Evolutionary conservation across 495 filamentous ascomycete genomes (phyloP).

Genomic region (Neurospora sp.): DNA sequence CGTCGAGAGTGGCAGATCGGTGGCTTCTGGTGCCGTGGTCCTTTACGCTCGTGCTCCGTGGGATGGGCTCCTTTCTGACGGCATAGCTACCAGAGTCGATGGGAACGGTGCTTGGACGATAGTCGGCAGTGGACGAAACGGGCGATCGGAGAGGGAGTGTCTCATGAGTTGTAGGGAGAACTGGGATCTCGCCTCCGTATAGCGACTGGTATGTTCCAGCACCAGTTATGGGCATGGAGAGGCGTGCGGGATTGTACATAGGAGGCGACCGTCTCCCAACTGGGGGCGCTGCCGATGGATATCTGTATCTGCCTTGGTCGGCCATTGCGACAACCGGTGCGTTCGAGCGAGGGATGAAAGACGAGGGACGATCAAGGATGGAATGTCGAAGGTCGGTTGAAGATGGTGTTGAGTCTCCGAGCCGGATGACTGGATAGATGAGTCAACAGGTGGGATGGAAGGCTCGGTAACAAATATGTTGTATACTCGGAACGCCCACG

Average conservation of each 20-base stretch:
- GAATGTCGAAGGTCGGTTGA: not conserved
- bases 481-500: not conserved
- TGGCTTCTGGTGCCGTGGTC: slow-evolving; percentile 25
- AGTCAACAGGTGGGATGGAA: not conserved
- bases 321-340: slow-evolving; percentile 22
- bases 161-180: slow-evolving; percentile 18
- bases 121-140: slow-evolving; percentile 21
- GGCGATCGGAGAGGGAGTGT: slow-evolving; percentile 24
- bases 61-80: slow-evolving; percentile 34
- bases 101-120: slow-evolving; percentile 20
- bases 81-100: slow-evolving; percentile 37
- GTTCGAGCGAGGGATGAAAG: not conserved
- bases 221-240: slow-evolving; percentile 34
- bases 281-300: slow-evolving; percentile 14
- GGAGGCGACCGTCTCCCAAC: slow-evolving; percentile 31
- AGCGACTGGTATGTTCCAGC: slow-evolving; percentile 28
- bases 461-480: not conserved
- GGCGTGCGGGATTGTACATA: slow-evolving; percentile 36
- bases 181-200: slow-evolving; percentile 33
- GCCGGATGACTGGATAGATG: not conserved
- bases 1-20: slow-evolving; percentile 30
- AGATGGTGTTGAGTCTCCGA: not conserved
- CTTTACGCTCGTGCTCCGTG: slow-evolving; percentile 30
- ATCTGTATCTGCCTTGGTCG: slow-evolving; percentile 29
- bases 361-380: not conserved